phyloP scores from a whole-genome alignment of 2,329 filamentous ascomycete species.

The Aspergillus nomiae region DNA sequence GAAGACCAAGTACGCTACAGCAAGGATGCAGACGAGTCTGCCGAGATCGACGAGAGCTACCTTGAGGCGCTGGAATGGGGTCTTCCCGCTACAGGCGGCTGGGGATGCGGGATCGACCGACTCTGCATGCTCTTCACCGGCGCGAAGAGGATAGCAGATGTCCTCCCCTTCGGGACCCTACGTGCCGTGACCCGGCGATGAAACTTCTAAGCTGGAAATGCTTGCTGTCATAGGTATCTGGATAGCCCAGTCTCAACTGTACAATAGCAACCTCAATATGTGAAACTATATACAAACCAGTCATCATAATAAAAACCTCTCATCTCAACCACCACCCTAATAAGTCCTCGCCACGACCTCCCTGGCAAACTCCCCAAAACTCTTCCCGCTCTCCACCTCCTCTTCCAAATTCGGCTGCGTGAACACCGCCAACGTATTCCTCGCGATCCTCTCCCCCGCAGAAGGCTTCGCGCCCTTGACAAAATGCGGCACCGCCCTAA shows the following conservation, averaged over 20 bases:
- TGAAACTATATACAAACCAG: background rate
- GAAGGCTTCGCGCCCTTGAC: conserved; percentile 73
- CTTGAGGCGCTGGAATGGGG: conserved; percentile 83
- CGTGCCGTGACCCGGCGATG: conserved; percentile 49
- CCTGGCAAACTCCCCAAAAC: conserved; percentile 73
- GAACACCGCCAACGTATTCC: conserved; percentile 93
- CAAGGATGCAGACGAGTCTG: conserved; percentile 51
- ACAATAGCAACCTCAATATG: background rate
- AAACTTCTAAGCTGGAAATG: background rate
- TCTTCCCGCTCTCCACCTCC: conserved; percentile 70
- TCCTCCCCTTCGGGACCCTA: conserved; percentile 84
- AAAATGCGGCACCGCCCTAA: conserved; percentile 95
- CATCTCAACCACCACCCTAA: conserved; percentile 9
- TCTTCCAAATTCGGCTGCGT: conserved; percentile 90
- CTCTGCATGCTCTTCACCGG: conserved; percentile 89
- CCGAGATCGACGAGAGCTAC: conserved; percentile 74
- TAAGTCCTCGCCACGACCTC: conserved; percentile 75
- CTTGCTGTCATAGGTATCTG: background rate
- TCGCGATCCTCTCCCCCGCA: conserved; percentile 60
- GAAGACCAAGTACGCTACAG: conserved; percentile 56
- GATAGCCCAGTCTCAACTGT: background rate
- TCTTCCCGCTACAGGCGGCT: conserved; percentile 92
- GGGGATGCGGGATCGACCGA: conserved; percentile 91
- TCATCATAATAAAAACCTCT: background rate
- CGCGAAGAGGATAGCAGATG: conserved; percentile 76